Evolutionary conservation across 1,139 yeast genomes (phyloP).

Genomic region (Casaregolazyma suthepensis): DNA sequence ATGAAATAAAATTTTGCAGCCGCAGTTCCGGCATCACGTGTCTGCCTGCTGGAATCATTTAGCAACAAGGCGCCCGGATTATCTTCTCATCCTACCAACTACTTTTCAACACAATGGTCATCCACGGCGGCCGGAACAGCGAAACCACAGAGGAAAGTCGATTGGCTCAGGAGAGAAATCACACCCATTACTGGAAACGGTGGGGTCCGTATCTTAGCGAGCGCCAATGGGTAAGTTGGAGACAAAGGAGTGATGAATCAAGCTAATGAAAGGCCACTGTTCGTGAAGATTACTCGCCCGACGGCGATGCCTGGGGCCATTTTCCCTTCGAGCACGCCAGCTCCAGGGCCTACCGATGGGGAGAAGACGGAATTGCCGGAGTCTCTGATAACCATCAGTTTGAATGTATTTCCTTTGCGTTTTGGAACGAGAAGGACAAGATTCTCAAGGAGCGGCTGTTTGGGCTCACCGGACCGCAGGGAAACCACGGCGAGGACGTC

Average conservation of each 20-base stretch:
- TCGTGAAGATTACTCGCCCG: conserved; percentile 76
- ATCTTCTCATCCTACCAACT: no score
- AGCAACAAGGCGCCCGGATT: not conserved
- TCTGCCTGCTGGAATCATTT: not conserved
- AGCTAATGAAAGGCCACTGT: conserved; percentile 53
- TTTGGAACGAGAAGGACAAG: conserved; percentile 90
- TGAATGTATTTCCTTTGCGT: conserved; percentile 69
- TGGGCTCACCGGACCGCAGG: conserved; percentile 89
- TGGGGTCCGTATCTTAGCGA: conserved; percentile 95
- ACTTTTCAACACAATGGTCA: conserved; percentile 29
- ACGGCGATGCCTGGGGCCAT: conserved; percentile 91
- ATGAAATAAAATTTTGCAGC: not conserved
- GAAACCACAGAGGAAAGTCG: conserved; percentile 63
- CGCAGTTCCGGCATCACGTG: not conserved
- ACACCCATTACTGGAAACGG: conserved; percentile 62
- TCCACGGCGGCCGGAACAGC: conserved; percentile 25
- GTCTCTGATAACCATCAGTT: conserved; percentile 80
- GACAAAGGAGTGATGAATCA: not conserved
- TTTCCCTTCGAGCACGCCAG: conserved; percentile 86
- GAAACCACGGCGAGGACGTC: conserved; percentile 95
- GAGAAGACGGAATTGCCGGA: conserved; percentile 95
- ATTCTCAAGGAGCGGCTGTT: conserved; percentile 81
- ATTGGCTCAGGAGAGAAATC: conserved; percentile 51
- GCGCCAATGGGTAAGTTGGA: conserved; percentile 65
- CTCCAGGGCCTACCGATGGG: conserved; percentile 88